Evolutionary conservation across 768 basidiomycete species (phyloP).

Genomic region (Trametes cingulata): DNA sequence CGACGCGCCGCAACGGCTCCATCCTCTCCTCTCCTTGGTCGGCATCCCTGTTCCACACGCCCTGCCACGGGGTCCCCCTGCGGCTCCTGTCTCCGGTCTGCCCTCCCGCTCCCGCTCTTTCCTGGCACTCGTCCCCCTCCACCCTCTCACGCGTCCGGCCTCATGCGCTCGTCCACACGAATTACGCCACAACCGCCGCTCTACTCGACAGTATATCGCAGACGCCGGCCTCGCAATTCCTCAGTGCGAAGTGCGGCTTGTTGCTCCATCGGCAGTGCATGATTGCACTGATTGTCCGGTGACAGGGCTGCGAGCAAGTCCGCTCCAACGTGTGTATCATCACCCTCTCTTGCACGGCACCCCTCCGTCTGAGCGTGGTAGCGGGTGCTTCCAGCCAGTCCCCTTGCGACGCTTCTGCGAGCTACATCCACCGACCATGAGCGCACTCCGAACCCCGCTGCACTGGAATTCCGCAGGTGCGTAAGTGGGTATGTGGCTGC

Average conservation of each 20-base stretch:
- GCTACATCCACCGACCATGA: not conserved
- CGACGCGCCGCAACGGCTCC: conserved; percentile 21
- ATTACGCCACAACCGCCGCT: not conserved
- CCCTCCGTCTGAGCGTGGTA: not conserved
- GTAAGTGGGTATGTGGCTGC: not conserved
- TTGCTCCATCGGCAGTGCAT: conserved; percentile 7
- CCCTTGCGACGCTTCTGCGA: not conserved
- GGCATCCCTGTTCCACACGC: conserved; percentile 14
- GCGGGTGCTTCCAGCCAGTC: not conserved
- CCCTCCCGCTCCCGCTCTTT: not conserved
- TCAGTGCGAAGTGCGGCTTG: not conserved
- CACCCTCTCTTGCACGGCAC: conserved; percentile 3
- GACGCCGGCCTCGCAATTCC: not conserved
- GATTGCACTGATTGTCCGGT: conserved; percentile 14
- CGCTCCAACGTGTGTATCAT: conserved; percentile 17
- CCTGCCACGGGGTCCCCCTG: conserved; percentile 17
- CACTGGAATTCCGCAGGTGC: not conserved
- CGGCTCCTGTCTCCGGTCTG: not conserved
- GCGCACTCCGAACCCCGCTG: not conserved
- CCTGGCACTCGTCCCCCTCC: not conserved
- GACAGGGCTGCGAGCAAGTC: conserved; percentile 5
- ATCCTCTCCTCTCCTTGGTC: conserved; percentile 11
- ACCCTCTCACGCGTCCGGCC: conserved; percentile 6
- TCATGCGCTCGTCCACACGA: not conserved
- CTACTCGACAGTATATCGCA: not conserved